A percentile compares a stretch with the other conserved stretches of the same genome.
Conservation (phyloP, 306 rosid species). For the Cicer arietinum region DNA sequence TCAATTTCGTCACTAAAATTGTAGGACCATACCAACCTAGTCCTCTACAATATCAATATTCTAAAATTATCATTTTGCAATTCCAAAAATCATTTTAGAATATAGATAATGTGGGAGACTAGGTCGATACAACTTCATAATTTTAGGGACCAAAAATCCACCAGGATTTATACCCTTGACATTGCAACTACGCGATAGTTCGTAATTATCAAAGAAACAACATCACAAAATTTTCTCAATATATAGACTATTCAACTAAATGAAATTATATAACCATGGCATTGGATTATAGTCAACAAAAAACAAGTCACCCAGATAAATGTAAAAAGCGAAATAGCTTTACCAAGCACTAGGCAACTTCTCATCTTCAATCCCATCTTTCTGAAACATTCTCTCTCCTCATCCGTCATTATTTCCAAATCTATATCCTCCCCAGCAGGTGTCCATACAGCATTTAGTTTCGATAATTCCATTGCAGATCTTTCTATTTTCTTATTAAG, state of each 20-base stretch:
- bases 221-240: neutral
- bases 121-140: neutral
- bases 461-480: constrained; percentile 60
- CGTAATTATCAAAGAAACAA: neutral
- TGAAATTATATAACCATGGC: neutral
- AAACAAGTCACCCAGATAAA: neutral
- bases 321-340: constrained; percentile 13
- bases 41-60: neutral
- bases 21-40: neutral
- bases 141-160: neutral
- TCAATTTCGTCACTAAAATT: neutral
- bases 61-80: neutral
- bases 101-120: neutral
- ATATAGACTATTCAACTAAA: neutral
- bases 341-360: constrained; percentile 71
- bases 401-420: constrained; percentile 72
- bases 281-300: neutral
- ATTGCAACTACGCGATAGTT: neutral
- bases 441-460: constrained; percentile 64
- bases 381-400: constrained; percentile 76
- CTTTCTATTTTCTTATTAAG: constrained; percentile 70
- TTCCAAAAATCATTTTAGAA: neutral
- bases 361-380: constrained; percentile 75
- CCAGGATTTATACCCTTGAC: neutral
- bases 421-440: constrained; percentile 65